Base-by-base conservation (phyloP, 2,329 filamentous ascomycete genomes). In the Claviceps capensis region DNA sequence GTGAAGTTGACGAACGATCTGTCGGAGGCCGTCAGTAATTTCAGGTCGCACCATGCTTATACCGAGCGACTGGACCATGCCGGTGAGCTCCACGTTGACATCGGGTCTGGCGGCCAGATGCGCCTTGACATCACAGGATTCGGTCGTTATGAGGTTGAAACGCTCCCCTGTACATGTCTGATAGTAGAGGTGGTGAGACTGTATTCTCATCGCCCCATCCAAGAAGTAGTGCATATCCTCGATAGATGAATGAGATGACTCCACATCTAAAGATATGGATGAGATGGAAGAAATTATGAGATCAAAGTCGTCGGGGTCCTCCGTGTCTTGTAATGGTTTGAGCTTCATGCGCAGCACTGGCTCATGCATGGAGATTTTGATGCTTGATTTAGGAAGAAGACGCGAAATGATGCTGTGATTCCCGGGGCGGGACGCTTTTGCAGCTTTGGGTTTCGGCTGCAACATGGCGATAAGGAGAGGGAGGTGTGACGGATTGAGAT, bases 281-380 rank as follows among this genome's bases (percentile, higher is more conserved):
- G 94, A 97, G 11, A 95, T 88, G 2, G 89, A 93, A 1, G 88
- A 95, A 47, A 98, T 95, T 45, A 98, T 85, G 34, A 98, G 76
- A 63, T 98, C 93, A 59, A 93, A 97, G 58, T 97, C 90, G 55
- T 89, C 87, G 0, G 81, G 76, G 26, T 82, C 78, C 42, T 75
- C 71, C 2, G 71, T 72, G 51, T 77, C 75, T 55, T 85, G 79
- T 56, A 93, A 80, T 0, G 91, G 83, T 5, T 90, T 90, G 4
- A 98, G 73, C 7, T 90, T 82, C 57, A 98, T 90, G 59, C 94
- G 83, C 56, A 97, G 66, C 16, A 98, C 94, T 1, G 93, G 93
- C 64, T 98, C 93, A 62, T 98, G 93, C 69, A 98, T 86, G 0
- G 93, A 96, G 42, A 97, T 82, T 63, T 97, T 98, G 66, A 97